Percentiles rank a stretch among this genome's conserved stretches.
These are phyloP conservation scores for Hypericum androsaemum DNA, from an alignment of 345 rosid species.

Conservation along the genomic window DNA sequence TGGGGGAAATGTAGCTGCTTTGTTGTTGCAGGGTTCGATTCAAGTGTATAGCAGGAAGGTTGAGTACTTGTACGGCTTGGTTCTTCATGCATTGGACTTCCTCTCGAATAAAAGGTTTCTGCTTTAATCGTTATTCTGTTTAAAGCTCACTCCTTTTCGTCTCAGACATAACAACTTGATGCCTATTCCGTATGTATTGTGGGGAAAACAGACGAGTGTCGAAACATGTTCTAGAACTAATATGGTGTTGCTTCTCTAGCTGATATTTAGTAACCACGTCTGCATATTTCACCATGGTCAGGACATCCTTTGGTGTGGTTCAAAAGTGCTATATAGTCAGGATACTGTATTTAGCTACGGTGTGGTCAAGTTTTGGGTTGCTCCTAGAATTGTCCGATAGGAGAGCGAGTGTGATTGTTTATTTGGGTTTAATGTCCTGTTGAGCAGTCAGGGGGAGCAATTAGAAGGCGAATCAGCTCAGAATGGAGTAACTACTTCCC, in stretches of 20 bases:
- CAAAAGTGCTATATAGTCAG: too few species aligned
- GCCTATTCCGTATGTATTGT: too few species aligned
- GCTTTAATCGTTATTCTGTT: background rate
- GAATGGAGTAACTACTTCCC: conserved; percentile 31
- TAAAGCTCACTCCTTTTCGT: background rate
- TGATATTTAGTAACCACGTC: too few species aligned
- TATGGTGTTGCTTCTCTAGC: too few species aligned
- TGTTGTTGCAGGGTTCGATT: conserved; percentile 93
- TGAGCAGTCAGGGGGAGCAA: conserved; percentile 57
- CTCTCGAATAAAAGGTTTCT: conserved; percentile 69
- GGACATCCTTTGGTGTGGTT: too few species aligned
- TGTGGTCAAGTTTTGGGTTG: too few species aligned
- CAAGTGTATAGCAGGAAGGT: conserved; percentile 97
- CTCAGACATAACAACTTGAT: background rate
- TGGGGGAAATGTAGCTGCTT: conserved; percentile 65
- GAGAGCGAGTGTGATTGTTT: background rate
- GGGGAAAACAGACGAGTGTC: too few species aligned
- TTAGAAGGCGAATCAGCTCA: conserved; percentile 30
- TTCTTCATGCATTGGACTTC: conserved; percentile 87
- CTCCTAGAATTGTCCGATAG: too few species aligned
- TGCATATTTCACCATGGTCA: too few species aligned
- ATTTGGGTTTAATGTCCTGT: background rate
- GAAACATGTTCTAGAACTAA: too few species aligned
- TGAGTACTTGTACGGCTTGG: conserved; percentile 84
- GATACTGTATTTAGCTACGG: too few species aligned